Base-by-base conservation (phyloP, 306 rosid genomes). In the Lathyrus tuberosus region DNA sequence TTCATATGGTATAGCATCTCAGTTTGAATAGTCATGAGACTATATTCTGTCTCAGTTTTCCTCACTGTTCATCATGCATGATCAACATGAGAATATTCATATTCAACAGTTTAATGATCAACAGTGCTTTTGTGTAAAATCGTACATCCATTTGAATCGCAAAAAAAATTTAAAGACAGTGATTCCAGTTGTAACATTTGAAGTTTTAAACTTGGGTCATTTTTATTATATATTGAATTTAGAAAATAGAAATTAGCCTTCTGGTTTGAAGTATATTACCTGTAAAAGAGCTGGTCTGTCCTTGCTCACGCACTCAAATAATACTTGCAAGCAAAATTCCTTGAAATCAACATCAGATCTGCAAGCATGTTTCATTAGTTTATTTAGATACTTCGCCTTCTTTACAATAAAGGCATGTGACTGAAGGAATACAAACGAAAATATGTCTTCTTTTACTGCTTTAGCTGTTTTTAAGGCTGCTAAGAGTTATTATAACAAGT, bases 251-350 rank as follows among this genome's bases (percentile, higher is more conserved):
- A 42, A 67, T 8, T 41, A 70, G 37, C 48, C 31, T 53, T 56
- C 57, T 49, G 1, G 24, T 18, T 17, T 17, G 16, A 46, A 37
- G 62, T 62, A 49, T 48, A 65, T 65, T 86, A 87, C 98, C 96
- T 93, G 97, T 76, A 93, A 84, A 77, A 93, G 97, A 79, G 94
- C 90, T 47, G 96, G 98, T 70, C 91, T 90, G 84, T 90, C 98
- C 85, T 93, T 93, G 94, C 94, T 90, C 75, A 93, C 97, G 71
- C 98, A 93, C 82, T 93, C 98, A 67, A 90, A 93, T 82, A 93
- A 79, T 61, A 93, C 96, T 93, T 93, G 98, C 94, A 90, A 87
- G 86, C 98, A 93, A 84, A 90, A 93, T 75, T 93, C 98, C 84
- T 87, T 93, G 89, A 93, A 93, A 83, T 87, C 97, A 74, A 80